Base-by-base conservation (phyloP, 352 stramenopile species). In the Phytophthora tentaculata region DNA sequence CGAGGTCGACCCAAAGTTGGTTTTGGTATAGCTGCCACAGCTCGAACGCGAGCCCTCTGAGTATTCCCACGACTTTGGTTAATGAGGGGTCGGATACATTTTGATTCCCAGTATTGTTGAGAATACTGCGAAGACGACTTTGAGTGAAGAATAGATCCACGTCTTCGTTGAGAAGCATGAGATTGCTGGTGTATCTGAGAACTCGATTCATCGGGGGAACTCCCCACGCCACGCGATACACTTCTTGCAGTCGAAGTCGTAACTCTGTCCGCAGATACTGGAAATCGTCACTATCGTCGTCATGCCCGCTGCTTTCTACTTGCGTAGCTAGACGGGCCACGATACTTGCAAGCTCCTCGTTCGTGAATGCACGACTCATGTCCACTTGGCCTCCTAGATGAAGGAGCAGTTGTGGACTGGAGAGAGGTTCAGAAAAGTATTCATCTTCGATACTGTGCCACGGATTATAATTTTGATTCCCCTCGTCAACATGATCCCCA, bases 1-100 rank as follows among this genome's bases (percentile, higher is more conserved):
- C 76, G n/a, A 92, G 51, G 35, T 95, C 86, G 2, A 76, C 59
- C 63, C 77, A 86, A 1, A 95, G 73, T 66, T 93, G 86, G 49
- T 95, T 93, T 61, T 93, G 84, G 28, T 95, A 95, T 9, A 87
- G 51, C 20, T 93, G 75, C 86, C 86, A 95, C 1, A 90, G 48
- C 52, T 92, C 83, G 41, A 90, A 90, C 22, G 84, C 73, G 1
- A 83, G 56, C 0, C 57, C 69, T 24, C 77, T 63, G 17, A 94
- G 49, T 13, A 76, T 19, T 8, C 22, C 44, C 1, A 76, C 77
- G 17, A 84, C 59, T 5, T 51, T 24, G 23, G 35, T 51, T 9
- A 91, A 65, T 10, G 60, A 29, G 5, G 48, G n/a, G 22, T 84
- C 65, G 19, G 64, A 50, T 5, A 73, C 17, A 9, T 28, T 48